Percentiles rank a stretch among this genome's conserved stretches.
Evolutionary conservation across 2,329 filamentous ascomycete genomes (phyloP).

Genomic region (Ascosphaera apis): DNA sequence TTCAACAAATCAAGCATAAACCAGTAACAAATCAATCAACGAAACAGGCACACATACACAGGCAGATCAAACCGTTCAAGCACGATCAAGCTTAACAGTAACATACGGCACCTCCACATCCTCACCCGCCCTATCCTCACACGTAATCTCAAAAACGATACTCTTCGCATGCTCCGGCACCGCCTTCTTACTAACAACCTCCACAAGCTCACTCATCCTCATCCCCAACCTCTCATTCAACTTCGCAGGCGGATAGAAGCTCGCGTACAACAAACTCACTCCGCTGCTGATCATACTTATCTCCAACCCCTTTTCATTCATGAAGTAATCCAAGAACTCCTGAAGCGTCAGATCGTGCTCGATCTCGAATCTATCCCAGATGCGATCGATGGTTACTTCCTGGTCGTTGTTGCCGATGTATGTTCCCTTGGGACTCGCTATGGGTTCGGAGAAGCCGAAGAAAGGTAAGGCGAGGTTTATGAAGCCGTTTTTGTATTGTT

Average conservation of each 20-base stretch:
- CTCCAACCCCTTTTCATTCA: constrained; percentile 52
- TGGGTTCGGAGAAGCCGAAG: constrained; percentile 95
- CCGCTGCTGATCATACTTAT: constrained; percentile 95
- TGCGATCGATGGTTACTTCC: constrained; percentile 68
- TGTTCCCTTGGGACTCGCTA: constrained; percentile 75
- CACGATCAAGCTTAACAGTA: constrained; percentile 56
- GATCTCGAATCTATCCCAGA: constrained; percentile 94
- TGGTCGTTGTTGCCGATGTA: constrained; percentile 61
- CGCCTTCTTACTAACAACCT: constrained; percentile 73
- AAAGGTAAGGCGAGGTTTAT: constrained; percentile 90
- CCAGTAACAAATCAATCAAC: constrained; percentile 6
- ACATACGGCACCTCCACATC: constrained; percentile 96
- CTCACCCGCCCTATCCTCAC: constrained; percentile 68
- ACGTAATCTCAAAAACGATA: constrained; percentile 88
- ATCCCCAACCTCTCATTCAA: constrained; percentile 60
- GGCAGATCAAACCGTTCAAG: background rate
- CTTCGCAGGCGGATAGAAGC: constrained; percentile 68
- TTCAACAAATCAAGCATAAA: constrained; percentile 1
- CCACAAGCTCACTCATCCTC: constrained; percentile 67
- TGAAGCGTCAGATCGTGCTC: constrained; percentile 62
- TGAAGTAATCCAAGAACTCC: constrained; percentile 66
- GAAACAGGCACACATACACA: background rate
- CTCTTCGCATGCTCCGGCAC: constrained; percentile 84
- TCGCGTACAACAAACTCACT: constrained; percentile 80
- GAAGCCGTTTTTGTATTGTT: constrained; percentile 99